Conservation (phyloP, 805 yeast genomes). For the Trichomonascus vanleenenianus region DNA sequence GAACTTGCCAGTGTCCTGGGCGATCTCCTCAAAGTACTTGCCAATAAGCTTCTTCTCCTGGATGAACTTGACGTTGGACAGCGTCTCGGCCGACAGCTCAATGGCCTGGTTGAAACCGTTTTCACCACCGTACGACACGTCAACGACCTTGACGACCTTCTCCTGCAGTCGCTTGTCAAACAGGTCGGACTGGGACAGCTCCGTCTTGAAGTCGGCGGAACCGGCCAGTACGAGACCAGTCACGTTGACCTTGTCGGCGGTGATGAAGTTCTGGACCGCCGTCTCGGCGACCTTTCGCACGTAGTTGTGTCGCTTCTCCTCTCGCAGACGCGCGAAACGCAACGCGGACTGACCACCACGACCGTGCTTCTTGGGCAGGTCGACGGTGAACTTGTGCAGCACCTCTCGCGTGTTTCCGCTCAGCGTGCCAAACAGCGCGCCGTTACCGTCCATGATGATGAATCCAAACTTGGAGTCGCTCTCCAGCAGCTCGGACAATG, state of each 20-base stretch:
- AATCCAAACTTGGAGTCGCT: slow-evolving; percentile 95
- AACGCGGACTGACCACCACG: slow-evolving; percentile 99
- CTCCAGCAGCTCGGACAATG: slow-evolving; percentile 85
- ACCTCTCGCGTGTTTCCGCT: slow-evolving; percentile 97
- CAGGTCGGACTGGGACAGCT: slow-evolving; percentile 84
- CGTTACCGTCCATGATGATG: slow-evolving; percentile 99
- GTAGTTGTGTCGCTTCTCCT: slow-evolving; percentile 97
- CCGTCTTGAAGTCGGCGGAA: slow-evolving; percentile 97
- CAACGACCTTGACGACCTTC: slow-evolving; percentile 87
- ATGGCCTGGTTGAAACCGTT: slow-evolving; percentile 99
- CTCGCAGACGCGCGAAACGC: slow-evolving; percentile 98
- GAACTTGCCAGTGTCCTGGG: slow-evolving; percentile 95
- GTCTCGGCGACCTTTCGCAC: slow-evolving; percentile 97
- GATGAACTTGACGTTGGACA: slow-evolving; percentile 93
- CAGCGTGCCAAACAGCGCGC: slow-evolving; percentile 89
- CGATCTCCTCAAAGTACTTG: slow-evolving; percentile 90
- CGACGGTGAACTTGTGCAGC: slow-evolving; percentile 92
- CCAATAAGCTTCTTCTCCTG: slow-evolving; percentile 96
- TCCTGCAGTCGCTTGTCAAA: slow-evolving; percentile 85
- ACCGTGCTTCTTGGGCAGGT: slow-evolving; percentile 98
- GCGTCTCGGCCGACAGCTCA: slow-evolving; percentile 93
- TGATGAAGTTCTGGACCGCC: slow-evolving; percentile 94
- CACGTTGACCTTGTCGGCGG: slow-evolving; percentile 90
- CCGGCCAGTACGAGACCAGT: slow-evolving; percentile 96
- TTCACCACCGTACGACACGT: slow-evolving; percentile 98